These are phyloP conservation scores for Aspergillus incahuasiensis DNA, from an alignment of 495 filamentous ascomycete species.

Conservation along the genomic window DNA sequence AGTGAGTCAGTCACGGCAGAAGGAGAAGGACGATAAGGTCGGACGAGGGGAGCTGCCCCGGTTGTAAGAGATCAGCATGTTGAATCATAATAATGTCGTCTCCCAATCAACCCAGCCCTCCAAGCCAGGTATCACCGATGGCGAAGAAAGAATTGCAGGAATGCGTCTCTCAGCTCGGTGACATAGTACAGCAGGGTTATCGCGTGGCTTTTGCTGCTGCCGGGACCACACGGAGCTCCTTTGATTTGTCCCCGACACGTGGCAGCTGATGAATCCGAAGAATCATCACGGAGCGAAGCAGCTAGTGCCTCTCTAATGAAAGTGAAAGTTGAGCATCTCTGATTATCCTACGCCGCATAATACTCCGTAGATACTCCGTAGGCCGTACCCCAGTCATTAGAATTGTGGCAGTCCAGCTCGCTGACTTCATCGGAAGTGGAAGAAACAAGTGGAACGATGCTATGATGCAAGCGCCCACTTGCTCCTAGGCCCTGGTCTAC, in stretches of 20 bases:
- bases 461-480: conserved; percentile 9
- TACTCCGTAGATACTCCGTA: neutral
- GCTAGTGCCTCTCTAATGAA: no score
- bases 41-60: no score
- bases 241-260: conserved; percentile 11
- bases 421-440: neutral
- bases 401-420: neutral
- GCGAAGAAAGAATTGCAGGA: neutral
- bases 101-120: no score
- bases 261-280: conserved; percentile 12
- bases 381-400: neutral
- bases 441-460: neutral
- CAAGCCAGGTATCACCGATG: neutral
- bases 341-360: neutral
- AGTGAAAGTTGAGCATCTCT: neutral
- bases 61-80: no score
- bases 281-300: neutral
- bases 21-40: no score
- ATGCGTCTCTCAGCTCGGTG: neutral
- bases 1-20: no score
- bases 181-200: conserved; percentile 1
- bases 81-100: no score
- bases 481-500: no score
- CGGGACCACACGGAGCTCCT: conserved; percentile 8
- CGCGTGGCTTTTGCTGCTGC: conserved; percentile 12